Base-by-base conservation (phyloP, 1,139 yeast genomes). In the Taphrina flavorubra region DNA sequence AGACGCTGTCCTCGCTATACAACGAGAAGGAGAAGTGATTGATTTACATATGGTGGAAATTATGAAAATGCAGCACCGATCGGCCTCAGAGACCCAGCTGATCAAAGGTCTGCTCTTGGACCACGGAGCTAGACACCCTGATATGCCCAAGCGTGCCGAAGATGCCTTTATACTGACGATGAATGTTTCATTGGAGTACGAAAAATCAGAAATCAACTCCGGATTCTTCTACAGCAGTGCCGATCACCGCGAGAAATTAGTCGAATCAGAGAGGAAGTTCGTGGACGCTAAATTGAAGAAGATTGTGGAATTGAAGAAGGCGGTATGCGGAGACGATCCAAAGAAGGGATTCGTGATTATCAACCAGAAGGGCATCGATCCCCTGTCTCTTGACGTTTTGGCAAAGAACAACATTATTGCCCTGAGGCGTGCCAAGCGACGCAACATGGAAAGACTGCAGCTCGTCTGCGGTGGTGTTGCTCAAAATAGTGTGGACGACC, bases 61-160 rank as follows among this genome's bases (percentile, higher is more conserved):
- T 76, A 94, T 94, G 94, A 88, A 96, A 74, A 95, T 95, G 98
- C 97, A 94, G 84, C 95, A 90, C 76, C 89, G 92, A 73, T 84
- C 88, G 58, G 90, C 95, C 59, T 85, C 86, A 72, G 96, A 92
- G 70, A 92, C 99, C 25, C 85, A 85, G 75, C 85, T 95, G 72
- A 83, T 95, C 73, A 87, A 85, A 75, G 99, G 99, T 57, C 84
- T 95, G 74, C 98, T 94, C 51, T 84, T 95, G 74, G 99, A 95
- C 78, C 99, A 95, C 78, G 99, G 99, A 72, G 97, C 97, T 16
- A 87, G 99, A 78, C 99, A 95, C 81, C 99, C 99, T 55, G 99
- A 94, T 79, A 95, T 95, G 99, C 99, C 99, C 70, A 89, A 87
- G 74, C 81, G 87, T 69, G 88, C 94, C 31, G 85, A 86, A 73